Conservation (phyloP, 805 yeast genomes). For the Wilhelminamyces savonicus region DNA sequence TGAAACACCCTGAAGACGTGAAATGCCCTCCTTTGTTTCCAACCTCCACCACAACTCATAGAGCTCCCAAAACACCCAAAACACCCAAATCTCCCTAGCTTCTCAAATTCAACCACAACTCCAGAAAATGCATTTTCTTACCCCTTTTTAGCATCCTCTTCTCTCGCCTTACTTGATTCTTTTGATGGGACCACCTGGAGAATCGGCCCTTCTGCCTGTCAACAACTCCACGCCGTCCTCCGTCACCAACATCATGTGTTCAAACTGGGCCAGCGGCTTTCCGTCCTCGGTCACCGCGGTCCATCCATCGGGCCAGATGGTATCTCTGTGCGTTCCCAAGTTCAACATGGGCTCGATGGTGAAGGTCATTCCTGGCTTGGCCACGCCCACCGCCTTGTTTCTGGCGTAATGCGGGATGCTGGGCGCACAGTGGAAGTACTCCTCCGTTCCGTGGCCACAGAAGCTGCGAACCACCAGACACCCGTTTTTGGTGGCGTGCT, state of each 20-base stretch:
- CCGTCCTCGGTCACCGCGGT: conserved; percentile 92
- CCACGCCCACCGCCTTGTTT: conserved; percentile 88
- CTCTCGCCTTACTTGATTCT: conserved; percentile 42
- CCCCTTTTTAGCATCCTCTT: no score
- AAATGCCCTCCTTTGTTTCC: no score
- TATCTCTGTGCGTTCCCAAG: conserved; percentile 73
- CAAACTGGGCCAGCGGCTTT: conserved; percentile 85
- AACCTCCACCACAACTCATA: no score
- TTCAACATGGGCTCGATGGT: conserved; percentile 98
- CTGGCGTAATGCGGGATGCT: conserved; percentile 90
- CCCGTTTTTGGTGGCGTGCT: conserved; percentile 69
- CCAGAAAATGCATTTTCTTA: no score
- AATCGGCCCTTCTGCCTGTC: conserved; percentile 68
- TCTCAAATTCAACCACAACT: no score
- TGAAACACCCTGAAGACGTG: no score
- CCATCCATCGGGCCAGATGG: conserved; percentile 97
- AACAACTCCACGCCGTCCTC: conserved; percentile 90
- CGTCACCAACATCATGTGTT: conserved; percentile 87
- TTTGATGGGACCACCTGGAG: conserved; percentile 84
- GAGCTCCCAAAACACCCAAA: no score
- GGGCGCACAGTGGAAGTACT: conserved; percentile 86
- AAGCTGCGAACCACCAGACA: conserved; percentile 86
- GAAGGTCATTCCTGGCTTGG: conserved; percentile 93
- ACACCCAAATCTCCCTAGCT: no score
- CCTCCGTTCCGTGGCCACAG: conserved; percentile 91